Percentiles rank a stretch among this genome's conserved stretches.
Conservation (phyloP, 2,329 filamentous ascomycete species). For the Fonsecaea multimorphosa region DNA sequence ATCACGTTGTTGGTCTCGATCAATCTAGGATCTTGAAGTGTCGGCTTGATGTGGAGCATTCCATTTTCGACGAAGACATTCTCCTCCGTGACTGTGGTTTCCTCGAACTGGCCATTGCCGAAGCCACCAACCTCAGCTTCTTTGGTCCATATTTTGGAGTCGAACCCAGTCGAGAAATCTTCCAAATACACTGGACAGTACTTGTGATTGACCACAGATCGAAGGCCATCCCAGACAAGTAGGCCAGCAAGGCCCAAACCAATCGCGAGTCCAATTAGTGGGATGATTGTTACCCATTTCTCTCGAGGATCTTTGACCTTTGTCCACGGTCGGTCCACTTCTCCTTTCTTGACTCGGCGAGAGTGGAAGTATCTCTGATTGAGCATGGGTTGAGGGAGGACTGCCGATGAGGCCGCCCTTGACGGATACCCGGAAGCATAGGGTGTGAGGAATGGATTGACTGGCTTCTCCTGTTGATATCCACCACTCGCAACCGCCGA, state of each 20-base stretch:
- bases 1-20: slow-evolving; percentile 71
- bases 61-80: slow-evolving; percentile 77
- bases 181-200: slow-evolving; percentile 74
- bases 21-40: slow-evolving; percentile 71
- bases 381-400: slow-evolving; percentile 21
- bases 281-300: slow-evolving; percentile 86
- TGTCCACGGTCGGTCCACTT: slow-evolving; percentile 76
- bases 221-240: slow-evolving; percentile 75
- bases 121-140: slow-evolving; percentile 64
- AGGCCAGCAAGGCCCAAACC: slow-evolving; percentile 73
- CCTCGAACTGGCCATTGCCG: slow-evolving; percentile 79
- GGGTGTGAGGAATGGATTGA: slow-evolving; percentile 37
- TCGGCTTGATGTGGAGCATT: slow-evolving; percentile 76
- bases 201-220: slow-evolving; percentile 73
- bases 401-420: slow-evolving; percentile 31
- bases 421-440: slow-evolving; percentile 34
- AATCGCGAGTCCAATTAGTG: slow-evolving; percentile 71
- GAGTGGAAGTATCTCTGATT: slow-evolving; percentile 65
- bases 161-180: slow-evolving; percentile 65
- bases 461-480: slow-evolving; percentile 20
- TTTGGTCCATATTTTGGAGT: slow-evolving; percentile 67
- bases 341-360: slow-evolving; percentile 72
- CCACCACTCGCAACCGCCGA: slow-evolving; percentile 12
- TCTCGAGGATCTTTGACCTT: slow-evolving; percentile 73
- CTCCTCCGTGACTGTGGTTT: slow-evolving; percentile 73